Conservation (phyloP, 2,329 filamentous ascomycete genomes). For the Fusarium sp. region DNA sequence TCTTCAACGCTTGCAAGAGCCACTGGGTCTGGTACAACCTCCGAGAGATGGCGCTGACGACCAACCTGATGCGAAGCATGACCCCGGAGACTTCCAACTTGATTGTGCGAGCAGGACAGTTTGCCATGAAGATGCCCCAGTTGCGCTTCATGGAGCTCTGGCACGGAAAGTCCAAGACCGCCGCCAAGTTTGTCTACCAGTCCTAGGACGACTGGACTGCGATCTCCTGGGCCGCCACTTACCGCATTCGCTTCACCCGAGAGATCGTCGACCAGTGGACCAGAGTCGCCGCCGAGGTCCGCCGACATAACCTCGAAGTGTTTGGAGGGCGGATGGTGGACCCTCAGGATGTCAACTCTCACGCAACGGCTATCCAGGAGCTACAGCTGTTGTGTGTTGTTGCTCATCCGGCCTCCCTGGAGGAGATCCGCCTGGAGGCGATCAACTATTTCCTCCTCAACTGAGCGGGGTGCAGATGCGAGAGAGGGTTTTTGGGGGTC, state of each 20-base stretch:
- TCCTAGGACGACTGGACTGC: neutral
- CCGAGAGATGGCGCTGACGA: neutral
- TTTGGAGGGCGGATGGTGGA: neutral
- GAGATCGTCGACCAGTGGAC: neutral
- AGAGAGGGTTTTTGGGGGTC: neutral
- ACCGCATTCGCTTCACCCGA: neutral
- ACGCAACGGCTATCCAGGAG: neutral
- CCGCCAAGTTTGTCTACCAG: neutral
- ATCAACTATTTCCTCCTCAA: neutral
- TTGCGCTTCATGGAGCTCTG: constrained; percentile 10
- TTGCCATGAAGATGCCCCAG: constrained; percentile 6
- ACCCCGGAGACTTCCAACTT: neutral
- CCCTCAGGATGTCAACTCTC: neutral
- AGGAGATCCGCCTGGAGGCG: constrained; percentile 3
- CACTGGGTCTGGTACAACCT: neutral
- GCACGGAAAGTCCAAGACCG: neutral
- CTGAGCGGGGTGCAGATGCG: neutral
- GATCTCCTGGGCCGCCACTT: neutral
- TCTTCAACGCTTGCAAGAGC: neutral
- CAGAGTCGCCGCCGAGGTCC: neutral
- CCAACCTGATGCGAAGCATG: neutral
- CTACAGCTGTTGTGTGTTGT: constrained; percentile 1
- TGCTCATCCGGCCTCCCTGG: constrained; percentile 1
- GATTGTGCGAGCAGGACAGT: neutral
- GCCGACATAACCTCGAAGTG: neutral